A percentile compares a stretch with the other conserved stretches of the same genome.
Conservation (phyloP, 164 flowering plant genomes). For the Vitis rotundifolia region DNA sequence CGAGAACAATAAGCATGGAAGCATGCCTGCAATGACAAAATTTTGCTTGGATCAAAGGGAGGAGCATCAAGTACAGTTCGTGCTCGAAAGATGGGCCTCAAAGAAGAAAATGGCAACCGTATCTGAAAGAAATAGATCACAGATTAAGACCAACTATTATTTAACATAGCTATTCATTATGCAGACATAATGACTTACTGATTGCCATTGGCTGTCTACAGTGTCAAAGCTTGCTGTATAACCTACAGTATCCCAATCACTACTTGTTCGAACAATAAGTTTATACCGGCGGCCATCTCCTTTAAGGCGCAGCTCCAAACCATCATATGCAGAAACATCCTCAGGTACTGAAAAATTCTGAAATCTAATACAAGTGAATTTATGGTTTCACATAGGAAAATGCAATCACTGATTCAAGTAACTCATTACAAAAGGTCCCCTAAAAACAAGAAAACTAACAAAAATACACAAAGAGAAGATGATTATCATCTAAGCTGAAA, state of each 20-base stretch:
- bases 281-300: slow-evolving; percentile 94
- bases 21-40: slow-evolving; percentile 78
- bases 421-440: neutral
- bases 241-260: slow-evolving; percentile 96
- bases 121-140: slow-evolving; percentile 39
- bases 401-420: neutral
- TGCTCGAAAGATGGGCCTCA: slow-evolving; percentile 92
- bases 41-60: slow-evolving; percentile 71
- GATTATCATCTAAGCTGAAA: neutral
- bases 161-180: neutral
- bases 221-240: slow-evolving; percentile 90
- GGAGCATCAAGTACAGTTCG: slow-evolving; percentile 77
- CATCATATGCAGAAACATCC: slow-evolving; percentile 95
- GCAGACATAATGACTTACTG: slow-evolving; percentile 48
- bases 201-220: slow-evolving; percentile 76
- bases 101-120: slow-evolving; percentile 74
- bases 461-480: neutral
- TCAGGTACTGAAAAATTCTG: slow-evolving; percentile 86
- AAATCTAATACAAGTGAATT: slow-evolving; percentile 7
- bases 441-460: neutral
- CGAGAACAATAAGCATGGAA: neutral
- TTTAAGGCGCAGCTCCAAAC: slow-evolving; percentile 78
- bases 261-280: slow-evolving; percentile 83
- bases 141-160: neutral
- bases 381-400: neutral